Evolutionary conservation across 345 rosid genomes (phyloP), one percentile per base, ranked within the genome.

Genomic region (Arabidopsis thaliana): DNA sequence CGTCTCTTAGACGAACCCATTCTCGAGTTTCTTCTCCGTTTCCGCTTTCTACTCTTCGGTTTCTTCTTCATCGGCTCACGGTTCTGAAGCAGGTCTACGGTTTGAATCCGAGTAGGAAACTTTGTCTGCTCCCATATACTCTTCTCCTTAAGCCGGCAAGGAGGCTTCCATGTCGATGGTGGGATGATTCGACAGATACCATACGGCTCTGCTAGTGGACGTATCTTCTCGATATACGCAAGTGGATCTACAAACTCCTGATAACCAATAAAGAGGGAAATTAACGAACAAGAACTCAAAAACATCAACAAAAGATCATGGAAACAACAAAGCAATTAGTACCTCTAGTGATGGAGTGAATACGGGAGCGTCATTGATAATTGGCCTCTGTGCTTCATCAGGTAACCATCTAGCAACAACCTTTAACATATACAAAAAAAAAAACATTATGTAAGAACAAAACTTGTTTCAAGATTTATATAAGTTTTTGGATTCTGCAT

Each of bases 171-270:
- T 2, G 90, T 82, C 34, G 91, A 36, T 14, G 97, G 99, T 24
- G 99, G 99, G 46, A 91, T 89, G 61, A 95, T 95, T 56, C 97
- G 85, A 80, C 99, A 95, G 34, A 95, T 89, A 28, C 99, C 99
- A 83, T 69, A 91, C 7, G 87, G 58, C 76, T 91, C 91, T 20
- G 99, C 99, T 79, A 84, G 32, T 44, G 81, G 50, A 6, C 93
- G 96, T 76, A 95, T 92, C 85, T 87, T 95, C 56, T 85, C 90
- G 64, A 95, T 85, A 76, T 88, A 95, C n/a, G 85, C 86, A 58
- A 90, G 87, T 46, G 97, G 83, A 80, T 95, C 96, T 84, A 87
- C 88, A 86, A 95, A 95, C 81, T 95, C 99, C 99, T 95, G 32
- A 74, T 28, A 16, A 72, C 10, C 46, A 62, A 60, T 2, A 28